Evolutionary conservation across 2,329 filamentous ascomycete genomes (phyloP).

Genomic region (Aspergillus sp.): DNA sequence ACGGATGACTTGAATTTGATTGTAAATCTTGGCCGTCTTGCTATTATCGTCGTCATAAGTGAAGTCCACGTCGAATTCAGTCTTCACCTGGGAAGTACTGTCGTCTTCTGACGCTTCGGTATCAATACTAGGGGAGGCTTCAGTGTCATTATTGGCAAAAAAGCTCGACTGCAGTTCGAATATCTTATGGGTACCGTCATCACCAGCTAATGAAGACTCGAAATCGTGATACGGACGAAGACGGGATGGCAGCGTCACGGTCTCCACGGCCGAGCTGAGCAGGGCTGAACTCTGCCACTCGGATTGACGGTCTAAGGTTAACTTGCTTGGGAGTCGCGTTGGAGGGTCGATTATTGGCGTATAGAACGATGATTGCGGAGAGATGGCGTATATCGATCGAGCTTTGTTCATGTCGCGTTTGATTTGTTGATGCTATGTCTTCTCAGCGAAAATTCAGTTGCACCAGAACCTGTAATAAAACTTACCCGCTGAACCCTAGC

Average conservation of each 20-base stretch:
- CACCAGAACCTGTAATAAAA: slow-evolving; percentile 1
- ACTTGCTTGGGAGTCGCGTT: slow-evolving; percentile 45
- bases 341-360: slow-evolving; percentile 64
- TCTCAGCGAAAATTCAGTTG: background rate
- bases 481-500: slow-evolving; percentile 48
- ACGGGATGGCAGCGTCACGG: slow-evolving; percentile 66
- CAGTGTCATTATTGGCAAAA: slow-evolving; percentile 18
- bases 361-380: slow-evolving; percentile 65
- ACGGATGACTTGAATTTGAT: slow-evolving; percentile 28
- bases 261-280: slow-evolving; percentile 68
- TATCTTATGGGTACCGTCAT: slow-evolving; percentile 66
- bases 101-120: slow-evolving; percentile 6
- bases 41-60: slow-evolving; percentile 21
- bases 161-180: slow-evolving; percentile 65
- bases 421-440: slow-evolving; percentile 46
- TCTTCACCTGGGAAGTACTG: slow-evolving; percentile 12
- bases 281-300: slow-evolving; percentile 75
- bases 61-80: slow-evolving; percentile 34
- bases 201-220: slow-evolving; percentile 43
- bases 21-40: slow-evolving; percentile 25
- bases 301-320: slow-evolving; percentile 55
- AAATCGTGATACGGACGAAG: slow-evolving; percentile 30
- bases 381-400: slow-evolving; percentile 59
- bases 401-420: slow-evolving; percentile 66
- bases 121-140: background rate